A percentile compares a stretch with the other conserved stretches of the same genome.
Conservation (phyloP, 768 basidiomycete species). For the Amanita molliuscula region DNA sequence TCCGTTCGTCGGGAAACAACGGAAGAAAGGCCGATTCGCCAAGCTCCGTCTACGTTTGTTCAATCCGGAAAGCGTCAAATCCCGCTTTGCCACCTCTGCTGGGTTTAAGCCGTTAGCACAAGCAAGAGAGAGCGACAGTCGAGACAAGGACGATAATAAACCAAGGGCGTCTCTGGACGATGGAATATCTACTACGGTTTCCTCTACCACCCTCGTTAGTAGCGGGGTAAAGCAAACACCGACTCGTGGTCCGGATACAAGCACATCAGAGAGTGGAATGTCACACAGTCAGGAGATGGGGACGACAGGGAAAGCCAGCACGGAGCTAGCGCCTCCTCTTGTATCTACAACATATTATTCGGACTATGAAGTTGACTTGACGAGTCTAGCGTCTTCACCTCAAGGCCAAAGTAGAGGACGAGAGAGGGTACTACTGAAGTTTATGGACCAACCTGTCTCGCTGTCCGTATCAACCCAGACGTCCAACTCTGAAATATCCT, state of each 20-base stretch:
- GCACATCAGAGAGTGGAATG: neutral
- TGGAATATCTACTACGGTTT: neutral
- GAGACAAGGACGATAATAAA: neutral
- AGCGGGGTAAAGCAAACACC: neutral
- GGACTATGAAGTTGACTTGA: constrained; percentile 37
- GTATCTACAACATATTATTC: constrained; percentile 27
- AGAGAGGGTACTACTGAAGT: neutral
- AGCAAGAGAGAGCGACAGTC: neutral
- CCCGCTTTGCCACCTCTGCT: neutral
- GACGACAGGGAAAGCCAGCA: no score
- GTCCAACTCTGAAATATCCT: neutral
- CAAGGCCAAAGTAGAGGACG: neutral
- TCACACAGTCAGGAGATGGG: no score
- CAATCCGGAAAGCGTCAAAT: neutral
- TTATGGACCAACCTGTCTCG: neutral
- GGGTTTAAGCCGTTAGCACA: neutral
- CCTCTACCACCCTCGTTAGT: neutral
- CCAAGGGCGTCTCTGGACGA: neutral
- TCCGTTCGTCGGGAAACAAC: neutral
- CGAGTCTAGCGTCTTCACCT: constrained; percentile 10
- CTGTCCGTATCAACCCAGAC: neutral
- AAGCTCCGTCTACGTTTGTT: neutral
- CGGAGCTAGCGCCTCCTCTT: neutral
- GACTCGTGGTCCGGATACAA: neutral
- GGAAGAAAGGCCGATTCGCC: neutral